A percentile compares a stretch with the other conserved stretches of the same genome.
Conservation (phyloP, 441 rosid species). For the Arabidopsis lyrata region DNA sequence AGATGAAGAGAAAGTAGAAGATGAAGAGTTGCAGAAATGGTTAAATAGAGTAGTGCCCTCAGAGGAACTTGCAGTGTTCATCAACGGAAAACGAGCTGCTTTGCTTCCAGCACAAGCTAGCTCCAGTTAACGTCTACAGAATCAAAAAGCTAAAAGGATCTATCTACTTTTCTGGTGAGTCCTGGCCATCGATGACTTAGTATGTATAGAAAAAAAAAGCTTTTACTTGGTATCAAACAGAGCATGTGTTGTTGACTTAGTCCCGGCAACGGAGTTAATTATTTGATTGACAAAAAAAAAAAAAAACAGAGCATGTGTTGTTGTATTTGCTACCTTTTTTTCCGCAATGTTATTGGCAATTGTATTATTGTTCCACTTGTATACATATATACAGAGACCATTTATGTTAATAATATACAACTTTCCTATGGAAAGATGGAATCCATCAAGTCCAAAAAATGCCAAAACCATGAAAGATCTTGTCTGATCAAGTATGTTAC, state of each 20-base stretch:
- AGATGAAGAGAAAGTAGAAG: slow-evolving; percentile 92
- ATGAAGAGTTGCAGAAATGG: slow-evolving; percentile 81
- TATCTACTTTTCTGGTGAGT: slow-evolving; percentile 4
- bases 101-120: slow-evolving; percentile 54
- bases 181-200: not conserved
- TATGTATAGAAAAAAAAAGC: slow-evolving; percentile 28
- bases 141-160: slow-evolving; percentile 13
- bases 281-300: too few relatives aligned
- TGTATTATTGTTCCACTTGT: slow-evolving; percentile 32
- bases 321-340: slow-evolving; percentile 22
- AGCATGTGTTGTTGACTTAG: slow-evolving; percentile 31
- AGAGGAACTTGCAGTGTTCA: slow-evolving; percentile 63
- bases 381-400: slow-evolving; percentile 20
- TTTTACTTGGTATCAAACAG: slow-evolving; percentile 28
- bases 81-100: slow-evolving; percentile 62
- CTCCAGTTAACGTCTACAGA: slow-evolving; percentile 26
- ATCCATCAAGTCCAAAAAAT: slow-evolving; percentile 1
- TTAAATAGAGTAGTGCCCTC: slow-evolving; percentile 78
- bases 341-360: slow-evolving; percentile 19
- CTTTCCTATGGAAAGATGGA: slow-evolving; percentile 16
- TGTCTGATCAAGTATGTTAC: not conserved
- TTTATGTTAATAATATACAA: not conserved
- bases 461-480: slow-evolving; percentile 5
- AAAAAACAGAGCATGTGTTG: slow-evolving; percentile 30
- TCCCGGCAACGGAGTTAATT: too few relatives aligned